phyloP scores from a whole-genome alignment of 148 eudicot species.

The Dianthus caryophyllus region DNA sequence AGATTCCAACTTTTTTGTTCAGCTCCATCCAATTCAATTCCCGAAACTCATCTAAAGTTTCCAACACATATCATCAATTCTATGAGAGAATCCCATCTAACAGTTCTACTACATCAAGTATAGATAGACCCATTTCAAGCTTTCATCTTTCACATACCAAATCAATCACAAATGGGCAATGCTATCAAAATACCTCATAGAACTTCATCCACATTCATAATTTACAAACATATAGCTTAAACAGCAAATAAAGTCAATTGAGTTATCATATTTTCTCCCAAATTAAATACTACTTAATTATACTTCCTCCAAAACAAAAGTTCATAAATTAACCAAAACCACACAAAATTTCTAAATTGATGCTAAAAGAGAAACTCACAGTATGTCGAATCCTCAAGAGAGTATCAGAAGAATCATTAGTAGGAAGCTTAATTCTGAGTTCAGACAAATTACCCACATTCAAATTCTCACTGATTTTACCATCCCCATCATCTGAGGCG shows the following conservation, averaged over 20 bases:
- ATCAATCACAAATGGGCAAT: background rate
- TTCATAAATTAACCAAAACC: background rate
- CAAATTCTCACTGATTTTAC: background rate
- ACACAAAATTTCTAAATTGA: background rate
- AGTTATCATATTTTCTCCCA: background rate
- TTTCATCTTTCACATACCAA: conserved; percentile 3
- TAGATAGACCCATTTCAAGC: conserved; percentile 11
- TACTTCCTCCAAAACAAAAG: background rate
- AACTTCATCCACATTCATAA: background rate
- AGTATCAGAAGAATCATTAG: conserved; percentile 59
- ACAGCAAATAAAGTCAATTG: background rate
- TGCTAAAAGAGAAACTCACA: conserved; percentile 31
- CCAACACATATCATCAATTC: background rate
- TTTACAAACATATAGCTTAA: background rate
- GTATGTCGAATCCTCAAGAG: conserved; percentile 85
- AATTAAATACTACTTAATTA: too few species aligned
- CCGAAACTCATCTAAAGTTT: background rate
- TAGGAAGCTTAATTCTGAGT: conserved; percentile 60
- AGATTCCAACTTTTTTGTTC: background rate
- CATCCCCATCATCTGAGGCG: background rate
- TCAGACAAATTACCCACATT: conserved; percentile 21
- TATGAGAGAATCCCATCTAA: background rate
- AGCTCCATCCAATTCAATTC: background rate
- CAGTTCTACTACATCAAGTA: background rate
- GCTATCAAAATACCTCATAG: background rate